A percentile compares a stretch with the other conserved stretches of the same genome.
Evolutionary conservation across 768 basidiomycete species (phyloP).

Genomic region (Boletus pseudo-olivaceus): DNA sequence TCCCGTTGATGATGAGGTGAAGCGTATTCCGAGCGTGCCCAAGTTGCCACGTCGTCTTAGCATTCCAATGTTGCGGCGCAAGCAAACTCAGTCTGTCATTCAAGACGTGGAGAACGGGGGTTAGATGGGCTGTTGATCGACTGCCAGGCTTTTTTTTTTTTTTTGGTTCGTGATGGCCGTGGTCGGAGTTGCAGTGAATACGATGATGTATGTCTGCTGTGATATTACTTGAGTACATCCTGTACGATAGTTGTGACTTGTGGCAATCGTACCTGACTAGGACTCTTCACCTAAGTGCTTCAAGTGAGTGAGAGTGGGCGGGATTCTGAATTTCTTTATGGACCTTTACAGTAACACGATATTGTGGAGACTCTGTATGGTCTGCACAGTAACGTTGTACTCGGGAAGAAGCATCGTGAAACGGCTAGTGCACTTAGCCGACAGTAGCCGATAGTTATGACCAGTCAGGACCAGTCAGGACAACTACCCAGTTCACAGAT

Average conservation of each 20-base stretch:
- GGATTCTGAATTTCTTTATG: no score
- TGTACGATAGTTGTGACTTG: not conserved
- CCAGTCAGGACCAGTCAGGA: no score
- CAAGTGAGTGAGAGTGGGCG: no score
- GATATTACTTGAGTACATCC: not conserved
- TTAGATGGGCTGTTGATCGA: not conserved
- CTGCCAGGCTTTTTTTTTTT: not conserved
- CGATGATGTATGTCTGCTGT: not conserved
- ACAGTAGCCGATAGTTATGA: no score
- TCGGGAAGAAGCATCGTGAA: no score
- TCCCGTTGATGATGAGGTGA: not conserved
- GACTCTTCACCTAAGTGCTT: no score
- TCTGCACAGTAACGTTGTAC: no score
- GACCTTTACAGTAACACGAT: no score
- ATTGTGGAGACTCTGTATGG: no score
- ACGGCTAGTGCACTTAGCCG: no score
- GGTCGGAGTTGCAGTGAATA: not conserved
- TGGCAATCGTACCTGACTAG: not conserved
- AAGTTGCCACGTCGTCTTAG: conserved; percentile 27
- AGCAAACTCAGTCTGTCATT: conserved; percentile 16
- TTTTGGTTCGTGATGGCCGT: not conserved
- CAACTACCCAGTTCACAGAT: no score
- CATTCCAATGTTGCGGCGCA: conserved; percentile 29
- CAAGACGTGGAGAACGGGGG: not conserved
- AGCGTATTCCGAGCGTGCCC: conserved; percentile 19